These are phyloP conservation scores for Kazachstania kunashirensis DNA, from an alignment of 805 yeast genomes.

Conservation along the genomic window DNA sequence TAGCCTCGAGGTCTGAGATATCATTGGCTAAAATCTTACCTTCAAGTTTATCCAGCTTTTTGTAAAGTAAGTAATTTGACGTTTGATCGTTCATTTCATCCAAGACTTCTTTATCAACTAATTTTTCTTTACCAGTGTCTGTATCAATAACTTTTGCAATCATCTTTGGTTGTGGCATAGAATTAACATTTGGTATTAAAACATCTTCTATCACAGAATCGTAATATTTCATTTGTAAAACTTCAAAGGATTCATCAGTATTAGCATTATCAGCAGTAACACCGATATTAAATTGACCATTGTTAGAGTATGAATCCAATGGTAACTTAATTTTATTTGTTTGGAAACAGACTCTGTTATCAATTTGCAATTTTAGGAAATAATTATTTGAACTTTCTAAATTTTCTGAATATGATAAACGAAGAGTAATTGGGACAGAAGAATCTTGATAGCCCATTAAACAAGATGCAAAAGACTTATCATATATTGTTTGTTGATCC, in stretches of 20 bases:
- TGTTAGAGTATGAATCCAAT: constrained; percentile 3
- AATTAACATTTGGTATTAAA: constrained; percentile 44
- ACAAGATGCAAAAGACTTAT: constrained; percentile 45
- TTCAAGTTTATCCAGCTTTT: constrained; percentile 27
- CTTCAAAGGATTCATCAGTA: constrained; percentile 54
- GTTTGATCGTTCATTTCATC: constrained; percentile 19
- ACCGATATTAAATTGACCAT: constrained; percentile 37
- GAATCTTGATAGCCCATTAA: constrained; percentile 52
- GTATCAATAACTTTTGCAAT: constrained; percentile 34
- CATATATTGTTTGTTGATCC: constrained; percentile 20
- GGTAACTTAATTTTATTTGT: constrained; percentile 47
- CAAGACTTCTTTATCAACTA: constrained; percentile 22
- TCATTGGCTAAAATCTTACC: constrained; percentile 31
- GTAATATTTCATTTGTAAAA: constrained; percentile 49
- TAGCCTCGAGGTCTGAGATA: constrained; percentile 19
- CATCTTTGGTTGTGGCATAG: constrained; percentile 38
- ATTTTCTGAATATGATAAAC: constrained; percentile 46
- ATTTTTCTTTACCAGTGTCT: constrained; percentile 28
- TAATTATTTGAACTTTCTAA: constrained; percentile 17
- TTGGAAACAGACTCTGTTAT: constrained; percentile 63
- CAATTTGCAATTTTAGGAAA: constrained; percentile 54
- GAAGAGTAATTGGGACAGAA: constrained; percentile 57
- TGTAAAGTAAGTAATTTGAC: constrained; percentile 21
- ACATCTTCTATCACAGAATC: constrained; percentile 46
- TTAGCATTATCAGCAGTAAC: constrained; percentile 40